A percentile compares a stretch with the other conserved stretches of the same genome.
phyloP scores from a whole-genome alignment of 2,329 filamentous ascomycete species.

The Graphilbum fragrans region DNA sequence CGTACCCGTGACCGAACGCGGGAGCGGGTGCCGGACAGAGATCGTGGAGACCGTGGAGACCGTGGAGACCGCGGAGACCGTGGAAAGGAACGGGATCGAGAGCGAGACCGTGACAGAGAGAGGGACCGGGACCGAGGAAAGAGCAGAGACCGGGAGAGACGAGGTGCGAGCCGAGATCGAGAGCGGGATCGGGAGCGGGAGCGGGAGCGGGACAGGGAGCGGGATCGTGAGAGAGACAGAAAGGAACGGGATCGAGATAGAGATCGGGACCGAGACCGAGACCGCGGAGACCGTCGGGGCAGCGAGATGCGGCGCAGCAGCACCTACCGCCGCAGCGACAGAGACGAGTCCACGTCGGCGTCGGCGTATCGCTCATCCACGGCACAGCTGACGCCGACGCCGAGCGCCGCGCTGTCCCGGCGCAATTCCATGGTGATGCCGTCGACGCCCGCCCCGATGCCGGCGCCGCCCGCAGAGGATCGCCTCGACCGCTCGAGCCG shows the following conservation, averaged over 20 bases:
- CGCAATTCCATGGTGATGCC: no score
- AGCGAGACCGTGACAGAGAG: neutral
- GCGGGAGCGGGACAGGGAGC: neutral
- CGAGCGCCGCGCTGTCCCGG: no score
- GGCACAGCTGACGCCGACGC: no score
- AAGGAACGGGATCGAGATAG: neutral
- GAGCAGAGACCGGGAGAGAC: neutral
- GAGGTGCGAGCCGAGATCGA: neutral
- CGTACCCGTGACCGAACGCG: no score
- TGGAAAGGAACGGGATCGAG: neutral
- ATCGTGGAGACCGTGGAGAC: no score
- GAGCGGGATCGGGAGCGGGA: conserved; percentile 3
- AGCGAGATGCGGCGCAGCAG: no score
- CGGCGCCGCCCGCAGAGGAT: no score
- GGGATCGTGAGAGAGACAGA: neutral
- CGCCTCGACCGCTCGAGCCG: no score
- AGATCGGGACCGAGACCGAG: neutral
- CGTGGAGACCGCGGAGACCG: no score
- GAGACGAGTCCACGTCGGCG: neutral
- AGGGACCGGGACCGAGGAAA: neutral
- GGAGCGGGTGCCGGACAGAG: neutral
- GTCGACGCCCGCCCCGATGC: no score
- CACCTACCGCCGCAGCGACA: neutral
- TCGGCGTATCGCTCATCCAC: no score
- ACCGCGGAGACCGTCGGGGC: neutral